Evolutionary conservation across 2,329 filamentous ascomycete species (phyloP).

Genomic region (Nothophoma quercina): DNA sequence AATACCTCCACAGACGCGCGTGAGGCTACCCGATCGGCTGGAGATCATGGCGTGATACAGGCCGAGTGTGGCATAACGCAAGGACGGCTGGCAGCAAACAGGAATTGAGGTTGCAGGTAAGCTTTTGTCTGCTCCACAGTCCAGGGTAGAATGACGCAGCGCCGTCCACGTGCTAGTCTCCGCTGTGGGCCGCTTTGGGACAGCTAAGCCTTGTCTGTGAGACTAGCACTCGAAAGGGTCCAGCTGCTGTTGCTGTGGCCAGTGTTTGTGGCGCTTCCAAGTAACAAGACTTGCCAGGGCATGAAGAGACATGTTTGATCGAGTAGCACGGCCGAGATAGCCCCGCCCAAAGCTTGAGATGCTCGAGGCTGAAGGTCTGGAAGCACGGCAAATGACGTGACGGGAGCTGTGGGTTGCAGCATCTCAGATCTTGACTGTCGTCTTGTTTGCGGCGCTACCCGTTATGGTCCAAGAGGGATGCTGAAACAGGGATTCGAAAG

Average conservation of each 20-base stretch:
- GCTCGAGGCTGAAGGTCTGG: slow-evolving; percentile 17
- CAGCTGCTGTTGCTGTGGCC: slow-evolving; percentile 24
- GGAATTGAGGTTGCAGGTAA: slow-evolving; percentile 33
- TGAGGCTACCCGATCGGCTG: slow-evolving; percentile 17
- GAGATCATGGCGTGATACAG: slow-evolving; percentile 17
- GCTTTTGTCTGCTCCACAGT: slow-evolving; percentile 33
- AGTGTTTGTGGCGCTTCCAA: slow-evolving; percentile 25
- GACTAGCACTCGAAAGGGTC: slow-evolving; percentile 11
- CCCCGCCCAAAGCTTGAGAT: slow-evolving; percentile 2
- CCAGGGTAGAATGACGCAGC: slow-evolving; percentile 38
- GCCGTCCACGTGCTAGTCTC: slow-evolving; percentile 24
- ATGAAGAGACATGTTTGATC: slow-evolving; percentile 9
- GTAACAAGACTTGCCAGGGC: slow-evolving; percentile 4
- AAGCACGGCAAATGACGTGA: slow-evolving; percentile 23
- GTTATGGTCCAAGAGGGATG: slow-evolving; percentile 16
- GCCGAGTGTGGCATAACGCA: slow-evolving; percentile 15
- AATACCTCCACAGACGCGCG: slow-evolving; percentile 13
- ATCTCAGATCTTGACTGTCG: slow-evolving; percentile 25
- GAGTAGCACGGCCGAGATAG: not conserved
- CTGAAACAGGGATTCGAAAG: slow-evolving; percentile 29
- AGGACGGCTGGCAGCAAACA: slow-evolving; percentile 23
- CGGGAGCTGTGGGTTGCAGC: slow-evolving; percentile 9
- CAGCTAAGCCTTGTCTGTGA: slow-evolving; percentile 16
- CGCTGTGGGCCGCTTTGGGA: slow-evolving; percentile 19
- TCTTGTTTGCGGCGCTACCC: slow-evolving; percentile 21